Percentiles rank a stretch among this genome's conserved stretches.
Evolutionary conservation across 2,329 filamentous ascomycete genomes (phyloP).

Genomic region (Cytospora mali): DNA sequence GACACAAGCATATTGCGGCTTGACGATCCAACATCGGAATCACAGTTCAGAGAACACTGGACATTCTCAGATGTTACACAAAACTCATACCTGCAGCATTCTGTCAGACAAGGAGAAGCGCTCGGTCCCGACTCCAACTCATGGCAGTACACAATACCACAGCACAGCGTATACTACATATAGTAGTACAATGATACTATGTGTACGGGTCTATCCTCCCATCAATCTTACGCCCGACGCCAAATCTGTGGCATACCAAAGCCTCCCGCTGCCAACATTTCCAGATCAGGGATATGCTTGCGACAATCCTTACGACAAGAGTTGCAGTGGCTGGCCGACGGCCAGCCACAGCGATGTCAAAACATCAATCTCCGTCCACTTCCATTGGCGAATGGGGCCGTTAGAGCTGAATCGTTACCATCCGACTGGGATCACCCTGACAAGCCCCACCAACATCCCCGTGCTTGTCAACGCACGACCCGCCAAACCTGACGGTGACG

Average conservation of each 20-base stretch:
- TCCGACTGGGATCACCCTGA: slow-evolving; percentile 22
- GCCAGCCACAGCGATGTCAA: slow-evolving; percentile 16
- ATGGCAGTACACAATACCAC: neutral
- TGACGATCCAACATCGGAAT: slow-evolving; percentile 9
- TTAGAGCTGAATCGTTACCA: slow-evolving; percentile 21
- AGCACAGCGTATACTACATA: neutral
- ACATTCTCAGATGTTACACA: slow-evolving; percentile 7
- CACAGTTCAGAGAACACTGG: neutral
- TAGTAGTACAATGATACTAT: neutral
- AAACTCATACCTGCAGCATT: slow-evolving; percentile 4
- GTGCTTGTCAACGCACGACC: slow-evolving; percentile 16
- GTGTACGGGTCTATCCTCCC: slow-evolving; percentile 14
- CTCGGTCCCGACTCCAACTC: slow-evolving; percentile 14
- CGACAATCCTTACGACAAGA: slow-evolving; percentile 20
- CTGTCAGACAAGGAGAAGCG: slow-evolving; percentile 18
- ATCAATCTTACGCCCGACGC: slow-evolving; percentile 15
- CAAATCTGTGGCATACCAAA: slow-evolving; percentile 14
- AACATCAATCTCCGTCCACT: slow-evolving; percentile 7
- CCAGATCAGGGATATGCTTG: slow-evolving; percentile 17
- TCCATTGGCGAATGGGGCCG: slow-evolving; percentile 4
- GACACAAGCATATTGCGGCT: neutral
- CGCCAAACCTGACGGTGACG: slow-evolving; percentile 23
- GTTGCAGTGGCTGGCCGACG: neutral
- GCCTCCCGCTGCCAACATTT: slow-evolving; percentile 3
- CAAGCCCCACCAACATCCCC: neutral